A percentile compares a stretch with the other conserved stretches of the same genome.
Conservation (phyloP, 2,329 filamentous ascomycete genomes). For the Fusarium circinatum region DNA sequence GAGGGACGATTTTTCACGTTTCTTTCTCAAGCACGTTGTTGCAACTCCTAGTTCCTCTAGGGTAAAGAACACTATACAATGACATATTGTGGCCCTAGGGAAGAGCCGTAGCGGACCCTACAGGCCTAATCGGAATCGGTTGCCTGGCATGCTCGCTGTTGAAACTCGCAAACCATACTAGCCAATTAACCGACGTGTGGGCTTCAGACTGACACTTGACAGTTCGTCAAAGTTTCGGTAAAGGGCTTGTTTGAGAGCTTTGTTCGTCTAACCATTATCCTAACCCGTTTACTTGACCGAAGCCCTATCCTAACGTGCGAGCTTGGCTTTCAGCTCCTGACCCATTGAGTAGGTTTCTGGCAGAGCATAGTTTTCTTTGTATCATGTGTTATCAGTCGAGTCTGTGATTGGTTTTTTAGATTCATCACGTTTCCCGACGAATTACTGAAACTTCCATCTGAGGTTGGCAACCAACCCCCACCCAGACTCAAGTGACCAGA, state of each 20-base stretch:
- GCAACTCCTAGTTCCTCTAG: background rate
- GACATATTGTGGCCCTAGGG: background rate
- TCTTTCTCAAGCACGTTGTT: constrained; percentile 4
- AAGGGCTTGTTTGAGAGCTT: background rate
- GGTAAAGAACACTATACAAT: constrained; percentile 9
- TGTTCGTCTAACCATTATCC: background rate
- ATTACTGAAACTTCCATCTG: background rate
- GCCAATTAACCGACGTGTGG: background rate
- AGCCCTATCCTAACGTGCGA: background rate
- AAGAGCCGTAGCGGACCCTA: background rate
- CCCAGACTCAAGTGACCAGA: background rate
- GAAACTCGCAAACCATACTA: constrained; percentile 1
- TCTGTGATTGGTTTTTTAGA: constrained; percentile 9
- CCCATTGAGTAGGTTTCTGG: background rate
- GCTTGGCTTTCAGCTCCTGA: background rate
- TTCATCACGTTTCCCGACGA: background rate
- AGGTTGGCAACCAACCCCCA: background rate
- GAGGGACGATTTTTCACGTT: constrained; percentile 66
- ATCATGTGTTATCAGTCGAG: constrained; percentile 12
- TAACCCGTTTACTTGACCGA: constrained; percentile 29
- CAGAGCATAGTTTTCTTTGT: background rate
- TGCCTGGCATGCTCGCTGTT: background rate
- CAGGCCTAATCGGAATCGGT: background rate
- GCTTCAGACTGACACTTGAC: background rate
- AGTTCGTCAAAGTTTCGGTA: background rate